phyloP scores from a whole-genome alignment of 176 grass and related monocot species.

The Saccharum officinarum region DNA sequence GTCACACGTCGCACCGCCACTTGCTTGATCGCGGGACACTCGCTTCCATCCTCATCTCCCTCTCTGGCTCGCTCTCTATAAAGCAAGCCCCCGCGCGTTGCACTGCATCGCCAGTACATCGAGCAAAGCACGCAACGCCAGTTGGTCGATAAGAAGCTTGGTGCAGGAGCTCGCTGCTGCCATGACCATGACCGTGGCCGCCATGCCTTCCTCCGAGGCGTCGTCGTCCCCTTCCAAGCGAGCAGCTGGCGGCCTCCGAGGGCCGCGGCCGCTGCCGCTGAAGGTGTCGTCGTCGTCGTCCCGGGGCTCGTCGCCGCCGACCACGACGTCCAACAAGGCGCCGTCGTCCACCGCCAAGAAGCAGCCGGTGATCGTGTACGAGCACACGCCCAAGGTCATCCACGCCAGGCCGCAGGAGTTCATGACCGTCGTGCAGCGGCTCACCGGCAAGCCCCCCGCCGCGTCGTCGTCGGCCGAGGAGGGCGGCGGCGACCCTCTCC shows the following conservation, averaged over 20 bases:
- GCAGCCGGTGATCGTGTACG: conserved; percentile 56
- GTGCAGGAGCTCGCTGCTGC: neutral
- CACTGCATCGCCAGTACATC: neutral
- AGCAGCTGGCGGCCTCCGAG: conserved; percentile 32
- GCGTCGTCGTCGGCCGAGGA: neutral
- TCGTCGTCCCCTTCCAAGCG: conserved; percentile 41
- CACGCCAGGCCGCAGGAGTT: conserved; percentile 69
- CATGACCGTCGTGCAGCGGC: conserved; percentile 68
- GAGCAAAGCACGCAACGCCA: neutral
- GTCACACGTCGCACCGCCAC: neutral
- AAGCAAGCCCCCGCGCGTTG: conserved; percentile 4
- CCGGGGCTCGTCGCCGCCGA: conserved; percentile 3
- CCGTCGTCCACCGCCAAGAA: conserved; percentile 4
- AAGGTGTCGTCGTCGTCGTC: conserved; percentile 38
- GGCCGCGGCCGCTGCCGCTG: conserved; percentile 38
- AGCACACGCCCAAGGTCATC: conserved; percentile 58
- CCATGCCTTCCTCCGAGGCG: conserved; percentile 17
- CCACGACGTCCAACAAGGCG: neutral
- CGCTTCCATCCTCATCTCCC: neutral
- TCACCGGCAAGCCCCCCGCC: conserved; percentile 49
- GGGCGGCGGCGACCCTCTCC: conserved; percentile 31
- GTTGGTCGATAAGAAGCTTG: neutral
- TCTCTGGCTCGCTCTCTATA: conserved; percentile 5
- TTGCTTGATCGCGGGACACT: neutral
- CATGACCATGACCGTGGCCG: conserved; percentile 11